Evolutionary conservation across 805 yeast genomes (phyloP).

Genomic region (Komagataella kurtzmanii): DNA sequence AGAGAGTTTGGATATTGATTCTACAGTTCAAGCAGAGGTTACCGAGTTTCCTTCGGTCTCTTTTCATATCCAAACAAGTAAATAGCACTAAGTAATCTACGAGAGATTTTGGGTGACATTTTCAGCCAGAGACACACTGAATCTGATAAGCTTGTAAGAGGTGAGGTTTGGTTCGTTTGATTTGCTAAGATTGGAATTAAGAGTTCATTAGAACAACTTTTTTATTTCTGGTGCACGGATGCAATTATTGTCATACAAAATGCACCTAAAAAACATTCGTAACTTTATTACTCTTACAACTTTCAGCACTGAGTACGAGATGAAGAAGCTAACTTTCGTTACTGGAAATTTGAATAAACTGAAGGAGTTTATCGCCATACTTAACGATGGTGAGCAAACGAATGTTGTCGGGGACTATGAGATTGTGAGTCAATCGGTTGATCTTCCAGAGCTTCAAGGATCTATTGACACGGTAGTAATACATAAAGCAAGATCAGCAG

Average conservation of each 20-base stretch:
- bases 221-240: not conserved
- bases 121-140: not conserved
- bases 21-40: constrained; percentile 53
- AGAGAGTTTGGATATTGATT: constrained; percentile 53
- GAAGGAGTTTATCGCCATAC: constrained; percentile 69
- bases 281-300: not conserved
- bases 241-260: not conserved
- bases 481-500: constrained; percentile 70
- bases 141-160: not conserved
- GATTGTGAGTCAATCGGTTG: constrained; percentile 55
- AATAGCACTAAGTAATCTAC: not conserved
- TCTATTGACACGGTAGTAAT: constrained; percentile 67
- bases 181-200: not conserved
- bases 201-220: not conserved
- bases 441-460: constrained; percentile 87
- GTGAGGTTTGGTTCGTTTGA: not conserved
- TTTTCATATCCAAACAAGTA: constrained; percentile 51
- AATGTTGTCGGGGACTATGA: constrained; percentile 30
- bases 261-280: not conserved
- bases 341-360: constrained; percentile 77
- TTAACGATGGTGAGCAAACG: constrained; percentile 17
- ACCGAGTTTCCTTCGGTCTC: constrained; percentile 52
- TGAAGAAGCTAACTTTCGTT: not conserved
- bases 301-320: not conserved
- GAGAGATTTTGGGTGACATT: too few relatives aligned